Evolutionary conservation across 148 eudicot species (phyloP).

Genomic region (Simmondsia chinensis): DNA sequence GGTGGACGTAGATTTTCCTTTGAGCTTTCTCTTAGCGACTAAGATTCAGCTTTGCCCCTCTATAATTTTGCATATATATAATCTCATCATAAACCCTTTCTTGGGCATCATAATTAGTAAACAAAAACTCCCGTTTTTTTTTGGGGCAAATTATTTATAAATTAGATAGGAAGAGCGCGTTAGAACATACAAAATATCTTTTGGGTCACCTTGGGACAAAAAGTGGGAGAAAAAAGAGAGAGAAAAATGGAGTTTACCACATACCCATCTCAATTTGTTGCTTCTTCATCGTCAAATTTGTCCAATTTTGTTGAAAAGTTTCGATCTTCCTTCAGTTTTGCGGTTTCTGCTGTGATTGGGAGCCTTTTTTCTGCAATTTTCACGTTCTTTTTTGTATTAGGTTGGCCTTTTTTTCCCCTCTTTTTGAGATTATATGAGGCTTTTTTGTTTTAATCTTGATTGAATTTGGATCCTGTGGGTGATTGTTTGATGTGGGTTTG

Average conservation of each 20-base stretch:
- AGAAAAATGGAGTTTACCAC: constrained; percentile 42
- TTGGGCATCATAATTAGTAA: too few relatives aligned
- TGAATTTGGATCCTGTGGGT: background rate
- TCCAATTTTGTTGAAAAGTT: constrained; percentile 43
- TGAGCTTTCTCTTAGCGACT: constrained; percentile 27
- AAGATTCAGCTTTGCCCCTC: constrained; percentile 15
- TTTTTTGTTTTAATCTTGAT: background rate
- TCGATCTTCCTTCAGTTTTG: constrained; percentile 46
- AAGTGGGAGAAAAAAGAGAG: too few relatives aligned
- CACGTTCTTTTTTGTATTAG: constrained; percentile 91
- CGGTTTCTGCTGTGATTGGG: constrained; percentile 61
- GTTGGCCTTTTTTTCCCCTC: constrained; percentile 21
- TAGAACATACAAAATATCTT: background rate
- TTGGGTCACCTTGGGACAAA: background rate
- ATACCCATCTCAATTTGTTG: constrained; percentile 36
- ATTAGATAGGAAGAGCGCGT: background rate
- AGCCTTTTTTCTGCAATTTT: constrained; percentile 81
- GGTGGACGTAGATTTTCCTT: constrained; percentile 30
- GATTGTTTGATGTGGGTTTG: constrained; percentile 6
- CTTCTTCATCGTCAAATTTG: constrained; percentile 19
- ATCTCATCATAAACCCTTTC: constrained; percentile 1
- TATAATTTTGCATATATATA: background rate
- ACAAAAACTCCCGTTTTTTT: background rate
- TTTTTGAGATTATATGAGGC: background rate
- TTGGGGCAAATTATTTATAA: background rate